Conservation (phyloP, 495 filamentous ascomycete species). For the Hypoxylon subgilvum region DNA sequence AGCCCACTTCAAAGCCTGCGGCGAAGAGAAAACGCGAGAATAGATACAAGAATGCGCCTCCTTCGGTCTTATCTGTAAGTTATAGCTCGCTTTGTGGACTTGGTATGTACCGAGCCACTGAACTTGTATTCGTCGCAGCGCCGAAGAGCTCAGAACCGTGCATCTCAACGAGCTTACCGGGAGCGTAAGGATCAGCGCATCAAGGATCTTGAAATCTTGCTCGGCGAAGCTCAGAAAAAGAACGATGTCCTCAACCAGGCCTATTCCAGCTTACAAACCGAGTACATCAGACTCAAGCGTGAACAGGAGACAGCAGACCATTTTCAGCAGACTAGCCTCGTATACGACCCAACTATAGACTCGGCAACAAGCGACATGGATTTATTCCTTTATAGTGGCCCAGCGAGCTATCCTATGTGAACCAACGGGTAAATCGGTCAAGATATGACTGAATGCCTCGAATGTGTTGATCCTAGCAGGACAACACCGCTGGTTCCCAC, state of each 20-base stretch:
- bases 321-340: slow-evolving; percentile 23
- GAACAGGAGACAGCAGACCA: slow-evolving; percentile 31
- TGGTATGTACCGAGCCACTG: slow-evolving; percentile 16
- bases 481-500: not conserved
- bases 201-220: slow-evolving; percentile 78
- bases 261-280: slow-evolving; percentile 48
- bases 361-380: slow-evolving; percentile 23
- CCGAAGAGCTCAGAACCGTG: slow-evolving; percentile 63
- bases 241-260: slow-evolving; percentile 52
- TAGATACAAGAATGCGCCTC: slow-evolving; percentile 57
- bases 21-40: slow-evolving; percentile 56
- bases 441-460: not conserved
- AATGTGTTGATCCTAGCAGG: not conserved
- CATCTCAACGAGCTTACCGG: slow-evolving; percentile 77
- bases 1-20: slow-evolving; percentile 47
- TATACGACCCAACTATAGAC: slow-evolving; percentile 29
- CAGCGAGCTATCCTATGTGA: slow-evolving; percentile 21
- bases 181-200: slow-evolving; percentile 85
- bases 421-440: not conserved
- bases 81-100: not conserved
- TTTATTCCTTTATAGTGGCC: slow-evolving; percentile 29
- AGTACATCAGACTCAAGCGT: slow-evolving; percentile 49
- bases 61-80: slow-evolving; percentile 55
- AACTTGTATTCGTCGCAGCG: slow-evolving; percentile 47
- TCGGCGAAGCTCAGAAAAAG: slow-evolving; percentile 59